Base-by-base conservation (phyloP, 2,329 filamentous ascomycete genomes). In the Leptodontidium sp. region DNA sequence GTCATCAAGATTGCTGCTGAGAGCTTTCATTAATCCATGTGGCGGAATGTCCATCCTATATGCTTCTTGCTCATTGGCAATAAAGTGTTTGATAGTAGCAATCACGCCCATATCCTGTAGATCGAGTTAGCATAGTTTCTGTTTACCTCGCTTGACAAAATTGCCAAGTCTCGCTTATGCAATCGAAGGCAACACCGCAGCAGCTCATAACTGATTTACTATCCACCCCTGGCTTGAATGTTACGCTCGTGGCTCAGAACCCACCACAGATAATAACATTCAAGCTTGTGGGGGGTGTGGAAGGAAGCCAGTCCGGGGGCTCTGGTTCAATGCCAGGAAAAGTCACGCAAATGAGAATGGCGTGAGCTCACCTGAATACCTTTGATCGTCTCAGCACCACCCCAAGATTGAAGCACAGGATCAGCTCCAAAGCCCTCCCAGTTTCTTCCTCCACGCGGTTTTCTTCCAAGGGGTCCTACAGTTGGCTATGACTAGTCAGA, bases 351-450 rank as follows among this genome's bases (percentile, higher is more conserved):
- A 21, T 24, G 2, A 24, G 21, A 50, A 50, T n/a, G 45, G 24
- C n/a, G 1, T 7, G n/a, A 32, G 21, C 50, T 59, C 6, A 59
- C 57, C 38, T 89, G 87, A 69, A 89, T 84, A 1, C 87, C 87
- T 73, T 82, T 82, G 68, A 89, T 84, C 0, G 85, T 87, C 69
- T 84, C 76, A 1, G 82, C 81, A 21, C 80, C 86, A 3, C 82
- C 82, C 65, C 84, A 78, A 0, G 81, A 87, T 74, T 89, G 86
- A 35, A 94, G 83, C 2, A 87, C 87, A 0, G 91, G 90, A 76
- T 94, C 91, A 1, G 86, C 81, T 1, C 90, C 91, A 74, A 93
- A 93, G 0, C 88, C 88, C 77, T 94, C 92, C 91, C 91, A 94
- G 74, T 88, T 92, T 49, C 92, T 86, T 17, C 92, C 92, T 15